phyloP scores from a whole-genome alignment of 179 eudicot species.

The Beta corolliflora region DNA sequence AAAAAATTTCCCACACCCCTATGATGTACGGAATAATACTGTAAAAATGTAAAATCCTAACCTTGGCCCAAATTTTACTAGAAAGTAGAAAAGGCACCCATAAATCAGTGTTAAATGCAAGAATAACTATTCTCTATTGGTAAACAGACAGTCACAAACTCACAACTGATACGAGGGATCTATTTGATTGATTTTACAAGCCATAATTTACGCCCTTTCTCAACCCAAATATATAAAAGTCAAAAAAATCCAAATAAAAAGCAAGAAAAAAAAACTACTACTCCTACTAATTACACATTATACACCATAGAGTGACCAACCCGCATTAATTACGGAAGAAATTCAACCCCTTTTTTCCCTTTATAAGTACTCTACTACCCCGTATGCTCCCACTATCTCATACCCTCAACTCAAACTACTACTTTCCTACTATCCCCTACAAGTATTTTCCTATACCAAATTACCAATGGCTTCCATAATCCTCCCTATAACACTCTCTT shows the following conservation, averaged over 20 bases:
- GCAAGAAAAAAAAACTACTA: not conserved
- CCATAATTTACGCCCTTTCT: conserved; percentile 12
- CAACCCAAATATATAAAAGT: not conserved
- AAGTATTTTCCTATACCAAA: conserved; percentile 3
- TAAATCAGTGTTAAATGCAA: not conserved
- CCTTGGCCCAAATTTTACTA: not conserved
- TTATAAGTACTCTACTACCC: conserved; percentile 25
- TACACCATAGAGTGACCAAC: conserved; percentile 25
- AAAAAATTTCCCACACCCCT: not conserved
- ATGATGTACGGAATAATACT: not conserved
- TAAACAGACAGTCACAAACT: not conserved
- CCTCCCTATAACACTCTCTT: conserved; percentile 10
- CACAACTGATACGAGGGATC: not conserved
- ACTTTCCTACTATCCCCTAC: not conserved
- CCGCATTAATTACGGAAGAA: conserved; percentile 37
- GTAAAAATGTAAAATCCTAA: not conserved
- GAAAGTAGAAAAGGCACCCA: not conserved
- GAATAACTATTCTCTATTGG: not conserved
- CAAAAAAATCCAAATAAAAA: conserved; percentile 8
- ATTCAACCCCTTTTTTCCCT: conserved; percentile 13
- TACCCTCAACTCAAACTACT: conserved; percentile 9
- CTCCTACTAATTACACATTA: not conserved
- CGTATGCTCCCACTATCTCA: conserved; percentile 18
- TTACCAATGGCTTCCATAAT: conserved; percentile 35
- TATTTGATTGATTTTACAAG: not conserved